Conservation (phyloP, 352 stramenopile genomes). For the Elongisporangium undulatum region DNA sequence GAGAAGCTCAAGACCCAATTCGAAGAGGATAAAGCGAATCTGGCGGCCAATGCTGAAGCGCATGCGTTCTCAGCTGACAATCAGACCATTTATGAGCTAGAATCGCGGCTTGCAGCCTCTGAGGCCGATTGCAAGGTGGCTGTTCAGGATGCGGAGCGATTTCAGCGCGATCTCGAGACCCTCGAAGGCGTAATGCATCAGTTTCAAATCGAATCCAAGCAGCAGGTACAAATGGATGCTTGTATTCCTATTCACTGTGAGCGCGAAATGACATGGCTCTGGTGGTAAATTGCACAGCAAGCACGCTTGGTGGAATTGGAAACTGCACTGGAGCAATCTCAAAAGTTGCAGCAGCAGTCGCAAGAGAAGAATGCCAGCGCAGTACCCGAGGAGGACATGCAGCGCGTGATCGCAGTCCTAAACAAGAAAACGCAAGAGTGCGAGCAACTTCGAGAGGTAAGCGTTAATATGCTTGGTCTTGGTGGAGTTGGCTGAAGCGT, state of each 20-base stretch:
- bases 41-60: slow-evolving; percentile 42
- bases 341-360: slow-evolving; percentile 14
- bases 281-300: slow-evolving; percentile 17
- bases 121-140: slow-evolving; percentile 65
- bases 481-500: background rate
- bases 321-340: slow-evolving; percentile 23
- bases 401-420: slow-evolving; percentile 47
- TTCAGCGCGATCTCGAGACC: slow-evolving; percentile 47
- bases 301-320: slow-evolving; percentile 44
- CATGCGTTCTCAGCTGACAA: slow-evolving; percentile 45
- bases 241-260: background rate
- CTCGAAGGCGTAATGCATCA: slow-evolving; percentile 62
- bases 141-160: slow-evolving; percentile 44
- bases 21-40: slow-evolving; percentile 43
- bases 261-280: background rate
- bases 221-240: slow-evolving; percentile 16
- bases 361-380: slow-evolving; percentile 6
- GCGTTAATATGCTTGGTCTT: background rate
- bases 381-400: slow-evolving; percentile 33
- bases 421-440: slow-evolving; percentile 63
- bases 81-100: slow-evolving; percentile 60
- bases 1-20: slow-evolving; percentile 36
- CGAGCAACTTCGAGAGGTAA: slow-evolving; percentile 64
- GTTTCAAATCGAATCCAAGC: slow-evolving; percentile 59
- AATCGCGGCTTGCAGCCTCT: slow-evolving; percentile 37